Evolutionary conservation across 2,329 filamentous ascomycete genomes (phyloP), one percentile per base, ranked within the genome.

Genomic region (Huntiella omanensis): DNA sequence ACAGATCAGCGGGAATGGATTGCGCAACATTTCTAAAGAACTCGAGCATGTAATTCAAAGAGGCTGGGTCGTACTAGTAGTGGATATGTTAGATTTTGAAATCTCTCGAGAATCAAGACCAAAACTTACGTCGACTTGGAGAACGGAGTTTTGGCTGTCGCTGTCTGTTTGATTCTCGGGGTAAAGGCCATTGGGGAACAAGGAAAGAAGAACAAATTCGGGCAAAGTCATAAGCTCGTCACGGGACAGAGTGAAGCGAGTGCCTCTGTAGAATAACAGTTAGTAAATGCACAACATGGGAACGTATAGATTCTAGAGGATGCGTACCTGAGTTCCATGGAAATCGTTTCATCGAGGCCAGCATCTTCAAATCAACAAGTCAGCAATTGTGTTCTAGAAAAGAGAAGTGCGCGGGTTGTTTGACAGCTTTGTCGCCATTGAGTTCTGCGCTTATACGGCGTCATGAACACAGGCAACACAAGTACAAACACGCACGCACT

Each of bases 21-120:
- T 95, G 86, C 46, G 91, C 91, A 52, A 98, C 88, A 54, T 80
- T 79, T 53, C 91, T 82, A 69, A 98, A 98, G 64, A 98, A 98
- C 57, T 95, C 88, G 53, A 98, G 75, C 91, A 98, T 98, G 66
- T 96, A 98, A 64, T 96, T 86, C 47, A 98, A 75, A 41, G 88
- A 96, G 45, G 80, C 79, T 17, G 91, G 88, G 62, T 98, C 91
- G 66, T 96, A 98, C 91, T 98, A 66, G 55, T 45, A 12, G 32
- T n/a, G 38, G 4, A 32, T 7, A 13, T 11, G 36, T 32, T 33
- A 22, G 28, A 19, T 17, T 32, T 17, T 5, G 15, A 32, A 5
- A 19, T 19, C 10, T 34, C 35, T 8, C 5, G 5, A 15, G 13
- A 33, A 13, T 13, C 17, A 35, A 13, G 12, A 3, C 11, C 12